Evolutionary conservation across 805 yeast species (phyloP).

Genomic region (Barnettozyma populi): DNA sequence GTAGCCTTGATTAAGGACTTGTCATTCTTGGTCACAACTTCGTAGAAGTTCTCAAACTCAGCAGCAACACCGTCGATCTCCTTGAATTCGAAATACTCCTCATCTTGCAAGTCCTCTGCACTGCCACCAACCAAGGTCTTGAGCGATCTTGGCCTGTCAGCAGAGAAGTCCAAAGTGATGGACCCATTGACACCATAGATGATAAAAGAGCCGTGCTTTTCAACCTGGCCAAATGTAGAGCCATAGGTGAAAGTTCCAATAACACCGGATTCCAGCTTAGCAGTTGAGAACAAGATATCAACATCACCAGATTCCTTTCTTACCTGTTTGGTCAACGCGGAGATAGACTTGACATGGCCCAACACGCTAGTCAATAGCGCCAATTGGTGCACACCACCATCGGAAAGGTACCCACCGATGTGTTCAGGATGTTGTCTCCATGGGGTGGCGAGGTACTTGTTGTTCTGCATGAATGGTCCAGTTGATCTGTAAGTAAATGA

Average conservation of each 20-base stretch:
- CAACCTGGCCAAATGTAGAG: conserved; percentile 65
- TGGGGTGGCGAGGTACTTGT: conserved; percentile 59
- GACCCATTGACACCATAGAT: conserved; percentile 82
- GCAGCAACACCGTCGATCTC: conserved; percentile 50
- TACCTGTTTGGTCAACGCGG: conserved; percentile 75
- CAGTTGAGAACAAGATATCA: conserved; percentile 71
- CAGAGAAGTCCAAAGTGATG: conserved; percentile 57
- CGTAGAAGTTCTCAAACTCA: conserved; percentile 50
- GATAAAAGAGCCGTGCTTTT: conserved; percentile 58
- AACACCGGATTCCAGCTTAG: conserved; percentile 80
- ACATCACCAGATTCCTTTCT: conserved; percentile 75
- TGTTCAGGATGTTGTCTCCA: conserved; percentile 94
- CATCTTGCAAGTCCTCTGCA: conserved; percentile 21
- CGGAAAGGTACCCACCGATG: conserved; percentile 87
- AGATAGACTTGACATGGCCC: conserved; percentile 66
- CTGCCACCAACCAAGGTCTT: conserved; percentile 26
- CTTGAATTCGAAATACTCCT: conserved; percentile 24
- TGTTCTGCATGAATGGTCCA: conserved; percentile 59
- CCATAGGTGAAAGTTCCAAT: conserved; percentile 29
- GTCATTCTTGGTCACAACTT: conserved; percentile 59
- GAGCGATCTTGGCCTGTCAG: conserved; percentile 33
- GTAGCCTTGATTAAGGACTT: conserved; percentile 49
- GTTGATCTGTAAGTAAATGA: conserved; percentile 71
- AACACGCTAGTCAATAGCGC: conserved; percentile 79
- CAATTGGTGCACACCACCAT: conserved; percentile 95